Evolutionary conservation across 805 yeast genomes (phyloP), one percentile per base, ranked within the genome.

Genomic region (Wickerhamiella sorbophila): DNA sequence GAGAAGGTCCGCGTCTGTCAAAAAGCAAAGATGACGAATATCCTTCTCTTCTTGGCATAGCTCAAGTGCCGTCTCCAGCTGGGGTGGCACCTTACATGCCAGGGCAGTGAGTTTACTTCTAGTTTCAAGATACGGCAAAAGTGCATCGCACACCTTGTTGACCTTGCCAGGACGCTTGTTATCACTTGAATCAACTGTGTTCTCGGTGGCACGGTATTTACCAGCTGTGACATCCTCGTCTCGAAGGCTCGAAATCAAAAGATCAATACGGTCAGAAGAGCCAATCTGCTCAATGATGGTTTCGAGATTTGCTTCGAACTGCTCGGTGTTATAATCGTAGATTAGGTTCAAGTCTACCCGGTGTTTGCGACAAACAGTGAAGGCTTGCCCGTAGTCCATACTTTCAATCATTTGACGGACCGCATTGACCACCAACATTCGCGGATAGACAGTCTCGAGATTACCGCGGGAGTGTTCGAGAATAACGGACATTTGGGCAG

Each of bases 381-480:
- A 86, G 0, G 98, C 98, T n/a, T 67, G 68, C 37, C 62, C 65
- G 53, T 79, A 91, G 29, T 74, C 64, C 44, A 61, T 66, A 1
- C 65, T 62, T 27, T 70, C 65, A 46, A 91, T 84, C 49, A 70
- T 69, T 27, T 70, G 66, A 49, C 98, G 72, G 20, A 91, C 93
- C 18, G 79, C 91, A 10, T 82, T 71, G 32, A 91, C 64, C 3
- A 88, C 94, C 80, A 91, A 77, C 36, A 91, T 81, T 58, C 98
- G 71, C 12, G 99, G 98, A 54, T 75, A 78, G 16, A 91, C 81
- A 0, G 97, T 86, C 60, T 91, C 99, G 50, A 91, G 64, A 54
- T 91, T 91, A 47, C 99, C 99, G 58, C 99, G 73, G 45, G 94
- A 94, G 4, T 95, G 95, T 59, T 91, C 95, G 41, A 91, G 66